These are phyloP conservation scores for Euptelea pleiosperma DNA, from an alignment of 164 flowering plant genomes.

Conservation along the genomic window DNA sequence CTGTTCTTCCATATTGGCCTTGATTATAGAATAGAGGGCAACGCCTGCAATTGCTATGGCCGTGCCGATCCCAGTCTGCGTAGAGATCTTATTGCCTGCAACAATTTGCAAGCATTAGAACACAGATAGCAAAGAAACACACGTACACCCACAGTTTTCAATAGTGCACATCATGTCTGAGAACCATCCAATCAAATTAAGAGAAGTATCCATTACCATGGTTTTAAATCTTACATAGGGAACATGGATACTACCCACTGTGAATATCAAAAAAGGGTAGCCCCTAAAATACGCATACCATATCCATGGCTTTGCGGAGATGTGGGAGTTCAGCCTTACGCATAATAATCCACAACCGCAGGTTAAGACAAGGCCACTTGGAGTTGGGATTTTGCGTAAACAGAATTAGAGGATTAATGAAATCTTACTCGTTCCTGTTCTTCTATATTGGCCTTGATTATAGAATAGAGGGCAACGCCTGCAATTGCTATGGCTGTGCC, in stretches of 20 bases:
- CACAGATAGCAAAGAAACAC: background rate
- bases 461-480: conserved; percentile 69
- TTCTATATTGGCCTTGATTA: conserved; percentile 66
- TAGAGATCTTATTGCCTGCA: conserved; percentile 67
- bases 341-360: too few species aligned
- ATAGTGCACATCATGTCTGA: background rate
- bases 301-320: background rate
- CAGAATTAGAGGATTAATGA: background rate
- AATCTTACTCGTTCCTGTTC: conserved; percentile 50
- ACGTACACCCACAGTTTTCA: background rate
- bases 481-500: conserved; percentile 71
- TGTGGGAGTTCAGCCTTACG: too few species aligned
- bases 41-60: conserved; percentile 70
- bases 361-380: too few species aligned
- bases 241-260: too few species aligned
- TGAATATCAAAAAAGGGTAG: too few species aligned
- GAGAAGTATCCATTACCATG: too few species aligned
- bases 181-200: too few species aligned
- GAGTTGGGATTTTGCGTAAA: background rate
- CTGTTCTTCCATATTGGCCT: conserved; percentile 62
- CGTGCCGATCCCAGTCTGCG: conserved; percentile 75
- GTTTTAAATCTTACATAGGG: too few species aligned
- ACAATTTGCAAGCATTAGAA: conserved; percentile 4
- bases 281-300: too few species aligned
- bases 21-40: conserved; percentile 66